Evolutionary conservation across 1,284 basidiomycete genomes (phyloP).

Genomic region (Cryptococcus sp.): DNA sequence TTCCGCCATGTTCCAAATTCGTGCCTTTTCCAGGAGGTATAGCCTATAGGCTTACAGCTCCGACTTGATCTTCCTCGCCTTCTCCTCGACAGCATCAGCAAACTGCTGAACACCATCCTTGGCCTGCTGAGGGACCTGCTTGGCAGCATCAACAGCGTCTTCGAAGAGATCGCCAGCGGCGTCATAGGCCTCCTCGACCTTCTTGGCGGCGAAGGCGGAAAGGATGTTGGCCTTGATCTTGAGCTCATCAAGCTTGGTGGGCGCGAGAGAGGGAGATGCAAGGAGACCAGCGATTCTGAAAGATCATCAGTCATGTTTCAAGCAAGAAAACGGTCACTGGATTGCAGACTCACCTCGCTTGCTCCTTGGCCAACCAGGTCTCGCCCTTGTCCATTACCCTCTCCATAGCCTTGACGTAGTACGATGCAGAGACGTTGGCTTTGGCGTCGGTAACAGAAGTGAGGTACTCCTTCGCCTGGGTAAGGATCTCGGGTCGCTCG

Average conservation of each 20-base stretch:
- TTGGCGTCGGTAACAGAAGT: conserved; percentile 38
- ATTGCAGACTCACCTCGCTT: conserved; percentile 64
- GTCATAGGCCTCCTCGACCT: conserved; percentile 49
- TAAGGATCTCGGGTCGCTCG: conserved; percentile 61
- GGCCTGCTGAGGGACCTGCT: conserved; percentile 21
- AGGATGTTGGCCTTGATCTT: conserved; percentile 89
- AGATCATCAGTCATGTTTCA: neutral
- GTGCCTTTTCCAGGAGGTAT: no score
- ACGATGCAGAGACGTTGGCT: conserved; percentile 60
- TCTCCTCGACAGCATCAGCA: conserved; percentile 31
- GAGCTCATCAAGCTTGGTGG: conserved; percentile 86
- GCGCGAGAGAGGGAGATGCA: conserved; percentile 59
- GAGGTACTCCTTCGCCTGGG: conserved; percentile 56
- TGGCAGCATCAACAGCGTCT: conserved; percentile 26
- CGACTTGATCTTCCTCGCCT: conserved; percentile 29
- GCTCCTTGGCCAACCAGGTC: conserved; percentile 82
- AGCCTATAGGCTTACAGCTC: conserved; percentile 27
- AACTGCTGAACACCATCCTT: conserved; percentile 27
- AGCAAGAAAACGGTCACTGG: neutral
- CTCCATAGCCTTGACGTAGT: conserved; percentile 90
- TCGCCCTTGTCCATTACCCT: conserved; percentile 73
- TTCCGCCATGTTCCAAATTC: no score
- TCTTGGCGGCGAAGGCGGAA: conserved; percentile 65
- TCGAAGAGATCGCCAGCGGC: conserved; percentile 27
- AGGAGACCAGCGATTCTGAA: conserved; percentile 48